Evolutionary conservation across 2,329 filamentous ascomycete genomes (phyloP), one percentile per base, ranked within the genome.

Genomic region (Boeremia lycopersici): DNA sequence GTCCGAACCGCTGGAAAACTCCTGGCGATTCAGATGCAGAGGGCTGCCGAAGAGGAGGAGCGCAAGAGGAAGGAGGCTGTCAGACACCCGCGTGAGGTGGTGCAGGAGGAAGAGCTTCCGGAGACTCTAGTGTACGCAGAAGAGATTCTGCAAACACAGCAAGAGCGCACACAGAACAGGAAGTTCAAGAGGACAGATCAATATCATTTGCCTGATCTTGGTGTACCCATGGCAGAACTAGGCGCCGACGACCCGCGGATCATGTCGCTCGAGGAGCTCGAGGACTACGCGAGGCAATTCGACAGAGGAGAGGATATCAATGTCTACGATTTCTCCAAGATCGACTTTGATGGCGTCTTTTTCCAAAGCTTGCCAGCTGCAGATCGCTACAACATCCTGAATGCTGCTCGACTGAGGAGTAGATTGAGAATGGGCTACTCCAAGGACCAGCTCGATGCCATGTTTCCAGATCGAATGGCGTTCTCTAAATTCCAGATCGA

Each of bases 401-500:
- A 99, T 71, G 95, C 96, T 1, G 95, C 96, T 1, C 84, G 95
- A 57, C 73, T 99, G 57, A 83, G 95, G 52, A 96, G 91, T 73
- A 84, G 95, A 48, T 80, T 99, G 68, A 86, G 95, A 71, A 96
- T 99, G 93, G 95, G 95, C 0, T 85, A 96, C 66, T 96, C 91
- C 52, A 98, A 98, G 75, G 93, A 99, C 61, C 95, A 99, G 75
- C 78, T 99, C 12, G 93, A 98, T 63, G 85, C 83, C 40, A 99
- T 99, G 95, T 99, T 99, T 72, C 93, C 95, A 0, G 89, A 99
- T 72, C 86, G 95, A 25, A 97, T 99, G 92, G 95, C 89, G 0
- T 99, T 99, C 70, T 97, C 93, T 1, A 89, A 84, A 57, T 99
- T 99, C 69, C 95, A 99, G 75, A 96, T 99, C 53, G 95, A 98